Base-by-base conservation (phyloP, 345 rosid species). In the Moricandia moricandioides region DNA sequence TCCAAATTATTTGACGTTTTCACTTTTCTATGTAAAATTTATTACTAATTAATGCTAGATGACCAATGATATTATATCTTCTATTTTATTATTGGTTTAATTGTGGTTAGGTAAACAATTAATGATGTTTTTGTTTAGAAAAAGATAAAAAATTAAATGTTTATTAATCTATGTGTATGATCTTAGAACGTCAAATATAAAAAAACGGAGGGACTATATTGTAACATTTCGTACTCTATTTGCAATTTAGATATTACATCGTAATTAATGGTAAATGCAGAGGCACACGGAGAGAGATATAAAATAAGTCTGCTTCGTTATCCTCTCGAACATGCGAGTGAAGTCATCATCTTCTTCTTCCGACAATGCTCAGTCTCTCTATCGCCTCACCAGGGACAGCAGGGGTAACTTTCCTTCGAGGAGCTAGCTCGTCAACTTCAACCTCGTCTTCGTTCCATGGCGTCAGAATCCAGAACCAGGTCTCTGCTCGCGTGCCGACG, bases 311-410 rank as follows among this genome's bases (percentile, higher is more conserved):
- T 29, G 16, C 12, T 71, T 8, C 67, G 1, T 77, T 70, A 77
- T 77, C 71, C 55, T 43, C 49, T 70, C 71, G 24, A 21, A 64
- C 21, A 55, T 5, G 49, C 8, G 74, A 75, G 63, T 75, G 60
- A 58, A 3, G 31, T 8, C 21, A 45, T 43, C 4, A 21, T 21
- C 24, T 29, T 13, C 33, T 8, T 13, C 64, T 61, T 69, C 67
- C 8, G 33, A 68, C 72, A 51, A 90, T 89, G 98, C 69, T 86
- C 78, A 78, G 88, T 59, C 80, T 88, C 70, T 85, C 97, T 2
- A 56, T 80, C 37, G 75, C 87, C 31, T 64, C 89, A 34, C 84
- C 88, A 62, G 30, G 83, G 7, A 59, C 82, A 16, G 59, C 83
- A 31, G n/a, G n/a, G n/a, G 59, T 72, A 69, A 58, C 81, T 64